Percentiles rank a stretch among this genome's conserved stretches.
phyloP scores from a whole-genome alignment of 2,329 filamentous ascomycete species.

The Byssothecium circinans region DNA sequence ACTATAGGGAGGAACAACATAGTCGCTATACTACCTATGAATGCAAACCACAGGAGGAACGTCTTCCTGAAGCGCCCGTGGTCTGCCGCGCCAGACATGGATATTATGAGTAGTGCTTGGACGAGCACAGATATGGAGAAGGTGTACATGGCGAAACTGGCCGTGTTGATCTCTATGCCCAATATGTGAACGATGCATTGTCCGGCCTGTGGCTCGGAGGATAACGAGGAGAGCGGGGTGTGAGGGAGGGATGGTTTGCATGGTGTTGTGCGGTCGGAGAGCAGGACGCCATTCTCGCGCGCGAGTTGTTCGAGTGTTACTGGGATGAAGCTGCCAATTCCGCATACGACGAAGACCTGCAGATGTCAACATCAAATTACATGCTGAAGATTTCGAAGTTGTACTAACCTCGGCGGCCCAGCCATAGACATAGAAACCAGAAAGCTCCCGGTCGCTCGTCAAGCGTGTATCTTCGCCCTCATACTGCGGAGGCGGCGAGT shows the following conservation, averaged over 20 bases:
- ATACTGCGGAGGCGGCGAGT: slow-evolving; percentile 58
- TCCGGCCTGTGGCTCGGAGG: slow-evolving; percentile 31
- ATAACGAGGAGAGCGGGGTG: slow-evolving; percentile 29
- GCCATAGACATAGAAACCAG: slow-evolving; percentile 94
- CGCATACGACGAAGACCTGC: slow-evolving; percentile 86
- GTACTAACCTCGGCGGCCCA: slow-evolving; percentile 76
- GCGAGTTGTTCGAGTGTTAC: slow-evolving; percentile 93
- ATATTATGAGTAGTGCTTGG: slow-evolving; percentile 88
- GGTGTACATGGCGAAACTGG: slow-evolving; percentile 97
- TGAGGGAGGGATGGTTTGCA: slow-evolving; percentile 68
- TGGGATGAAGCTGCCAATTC: slow-evolving; percentile 82
- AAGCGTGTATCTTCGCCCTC: slow-evolving; percentile 83
- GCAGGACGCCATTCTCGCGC: slow-evolving; percentile 84
- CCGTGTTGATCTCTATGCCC: slow-evolving; percentile 88
- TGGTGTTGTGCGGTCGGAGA: slow-evolving; percentile 73
- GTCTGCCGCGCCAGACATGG: slow-evolving; percentile 93
- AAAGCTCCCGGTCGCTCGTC: slow-evolving; percentile 83
- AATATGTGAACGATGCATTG: slow-evolving; percentile 84
- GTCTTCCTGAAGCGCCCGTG: slow-evolving; percentile 87
- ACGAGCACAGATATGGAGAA: slow-evolving; percentile 90
- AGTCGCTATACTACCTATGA: slow-evolving; percentile 75
- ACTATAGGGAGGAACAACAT: slow-evolving; percentile 85
- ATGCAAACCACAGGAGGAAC: slow-evolving; percentile 81
- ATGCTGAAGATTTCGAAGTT: neutral
- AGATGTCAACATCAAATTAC: slow-evolving; percentile 7